Base-by-base conservation (phyloP, 2,329 filamentous ascomycete species). In the Scedosporium dehoogii region DNA sequence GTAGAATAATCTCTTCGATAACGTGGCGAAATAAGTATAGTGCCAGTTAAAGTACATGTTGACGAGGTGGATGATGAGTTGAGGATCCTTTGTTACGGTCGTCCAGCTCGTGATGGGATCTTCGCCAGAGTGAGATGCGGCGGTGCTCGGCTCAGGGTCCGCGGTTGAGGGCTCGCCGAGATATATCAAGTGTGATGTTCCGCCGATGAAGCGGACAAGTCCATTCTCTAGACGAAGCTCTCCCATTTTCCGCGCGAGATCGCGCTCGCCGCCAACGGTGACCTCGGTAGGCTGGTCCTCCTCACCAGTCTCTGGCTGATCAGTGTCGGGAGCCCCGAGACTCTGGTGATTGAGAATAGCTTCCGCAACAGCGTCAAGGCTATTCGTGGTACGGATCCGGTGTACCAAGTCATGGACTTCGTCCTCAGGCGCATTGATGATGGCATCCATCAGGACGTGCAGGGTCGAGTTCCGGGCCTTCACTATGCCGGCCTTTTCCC, bases 1-100 rank as follows among this genome's bases (percentile, higher is more conserved):
- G 71, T 90, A 92, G 72, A 99, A 97, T 38, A 96, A 78, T 44
- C 82, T 86, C 72, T 91, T 96, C 12, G 92, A 93, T 6, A 97
- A 79, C 0, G 90, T 94, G 3, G 92, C 93, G 73, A 97, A 99
- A 75, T 94, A 97, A 18, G 92, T 88, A 73, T 97, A 97, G 74
- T 97, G 94, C 89, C 93, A 97, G 68, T 87, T 91, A 76, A 97
- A 97, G 75, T 99, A 99, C 90, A 97, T 92, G 70, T 92, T 93
- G 71, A 99, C 85, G 18, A 99, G 84, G 73, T 97, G 93, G 16
- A 87, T 83, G 68, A 97, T 86, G 56, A 96, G 80, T 61, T 89
- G 84, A 25, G 86, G 81, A 71, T 97, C 91, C 59, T 85, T 80
- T 1, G 91, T 96, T 56, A 96, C 91, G 16, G 81, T 84, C 0